These are phyloP conservation scores for Fusarium oligoseptatum DNA, from an alignment of 2,329 filamentous ascomycete species.

Conservation along the genomic window DNA sequence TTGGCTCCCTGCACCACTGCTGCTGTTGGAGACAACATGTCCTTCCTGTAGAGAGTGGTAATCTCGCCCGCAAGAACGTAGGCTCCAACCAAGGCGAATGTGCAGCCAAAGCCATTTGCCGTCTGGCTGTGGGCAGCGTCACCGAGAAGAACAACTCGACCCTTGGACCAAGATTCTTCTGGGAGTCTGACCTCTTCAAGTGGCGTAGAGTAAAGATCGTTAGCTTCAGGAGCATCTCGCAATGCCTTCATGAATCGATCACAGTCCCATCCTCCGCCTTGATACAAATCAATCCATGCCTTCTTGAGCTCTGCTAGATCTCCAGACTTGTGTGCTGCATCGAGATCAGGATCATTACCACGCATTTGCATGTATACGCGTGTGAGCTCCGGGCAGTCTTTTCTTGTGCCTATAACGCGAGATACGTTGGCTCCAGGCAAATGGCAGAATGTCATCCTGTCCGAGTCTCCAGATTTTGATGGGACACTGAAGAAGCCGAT, in stretches of 20 bases:
- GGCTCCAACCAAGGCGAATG: not conserved
- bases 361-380: conserved; percentile 6
- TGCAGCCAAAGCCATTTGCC: not conserved
- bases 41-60: conserved; percentile 6
- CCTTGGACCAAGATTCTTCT: conserved; percentile 6
- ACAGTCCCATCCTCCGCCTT: conserved; percentile 6
- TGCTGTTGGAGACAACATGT: not conserved
- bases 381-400: conserved; percentile 1
- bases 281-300: conserved; percentile 4
- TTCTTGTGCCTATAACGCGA: conserved; percentile 5
- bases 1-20: conserved; percentile 24
- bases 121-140: conserved; percentile 1
- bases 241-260: conserved; percentile 5
- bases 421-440: not conserved
- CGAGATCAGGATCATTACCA: not conserved
- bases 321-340: conserved; percentile 5
- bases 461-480: not conserved
- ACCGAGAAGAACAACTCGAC: not conserved
- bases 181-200: not conserved
- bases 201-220: conserved; percentile 1
- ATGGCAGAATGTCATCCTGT: conserved; percentile 6
- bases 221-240: not conserved
- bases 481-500: conserved; percentile 29
- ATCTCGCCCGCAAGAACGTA: conserved; percentile 4
- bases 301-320: conserved; percentile 6